Evolutionary conservation across 495 filamentous ascomycete genomes (phyloP).

Genomic region (Daldinia grandis): DNA sequence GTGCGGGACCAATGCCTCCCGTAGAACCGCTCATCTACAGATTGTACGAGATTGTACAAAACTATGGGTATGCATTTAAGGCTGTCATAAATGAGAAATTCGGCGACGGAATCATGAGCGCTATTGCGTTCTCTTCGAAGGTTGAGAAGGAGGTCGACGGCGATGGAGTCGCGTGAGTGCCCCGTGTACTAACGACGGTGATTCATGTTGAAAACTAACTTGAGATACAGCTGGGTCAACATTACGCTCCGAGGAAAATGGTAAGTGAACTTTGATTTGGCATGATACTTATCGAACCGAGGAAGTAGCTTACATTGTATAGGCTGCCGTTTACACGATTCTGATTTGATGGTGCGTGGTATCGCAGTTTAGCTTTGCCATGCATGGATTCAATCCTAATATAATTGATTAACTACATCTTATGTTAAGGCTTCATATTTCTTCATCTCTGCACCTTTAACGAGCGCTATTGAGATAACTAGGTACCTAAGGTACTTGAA

Average conservation of each 20-base stretch:
- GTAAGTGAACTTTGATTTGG: slow-evolving; percentile 59
- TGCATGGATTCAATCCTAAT: background rate
- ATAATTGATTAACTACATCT: background rate
- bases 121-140: slow-evolving; percentile 90
- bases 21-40: slow-evolving; percentile 93
- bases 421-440: background rate
- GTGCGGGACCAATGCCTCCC: slow-evolving; percentile 90
- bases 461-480: background rate
- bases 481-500: no score
- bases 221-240: slow-evolving; percentile 74
- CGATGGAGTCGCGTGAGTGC: slow-evolving; percentile 63
- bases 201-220: slow-evolving; percentile 42
- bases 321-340: slow-evolving; percentile 74
- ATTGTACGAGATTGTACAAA: slow-evolving; percentile 96
- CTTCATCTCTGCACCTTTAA: background rate
- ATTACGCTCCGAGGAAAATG: slow-evolving; percentile 96
- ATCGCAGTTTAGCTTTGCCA: background rate
- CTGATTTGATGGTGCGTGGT: slow-evolving; percentile 40
- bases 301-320: slow-evolving; percentile 23
- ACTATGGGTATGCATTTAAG: slow-evolving; percentile 97
- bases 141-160: slow-evolving; percentile 95
- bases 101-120: slow-evolving; percentile 98
- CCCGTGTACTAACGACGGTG: background rate
- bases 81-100: slow-evolving; percentile 98
- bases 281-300: background rate